Conservation (phyloP, 768 basidiomycete species). For the Auriculariales sp. region DNA sequence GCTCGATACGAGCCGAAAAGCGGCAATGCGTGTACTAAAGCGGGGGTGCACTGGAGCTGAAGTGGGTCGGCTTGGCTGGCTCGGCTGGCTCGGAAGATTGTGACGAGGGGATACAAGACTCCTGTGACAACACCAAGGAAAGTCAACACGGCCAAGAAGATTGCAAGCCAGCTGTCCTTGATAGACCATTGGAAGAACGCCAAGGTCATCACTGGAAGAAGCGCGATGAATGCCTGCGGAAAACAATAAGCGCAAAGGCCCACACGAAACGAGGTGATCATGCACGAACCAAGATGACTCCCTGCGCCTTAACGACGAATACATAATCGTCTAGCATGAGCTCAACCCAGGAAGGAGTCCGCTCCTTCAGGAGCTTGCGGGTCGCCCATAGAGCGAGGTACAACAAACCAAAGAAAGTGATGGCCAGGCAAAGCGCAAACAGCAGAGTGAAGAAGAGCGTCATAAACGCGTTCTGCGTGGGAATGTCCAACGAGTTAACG, state of each 20-base stretch:
- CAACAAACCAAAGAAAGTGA: constrained; percentile 35
- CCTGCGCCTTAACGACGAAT: not conserved
- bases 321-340: not conserved
- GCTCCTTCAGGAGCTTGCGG: not conserved
- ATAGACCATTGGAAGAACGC: constrained; percentile 85
- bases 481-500: constrained; percentile 60
- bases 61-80: constrained; percentile 18
- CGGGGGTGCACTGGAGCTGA: constrained; percentile 39
- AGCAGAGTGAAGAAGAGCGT: constrained; percentile 68
- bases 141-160: constrained; percentile 60
- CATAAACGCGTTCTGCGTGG: constrained; percentile 80
- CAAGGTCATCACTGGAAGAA: constrained; percentile 62
- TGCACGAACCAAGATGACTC: not conserved
- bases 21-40: constrained; percentile 24
- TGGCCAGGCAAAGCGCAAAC: constrained; percentile 46
- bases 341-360: not conserved
- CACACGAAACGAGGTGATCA: constrained; percentile 1
- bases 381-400: constrained; percentile 27
- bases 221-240: constrained; percentile 42
- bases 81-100: constrained; percentile 25
- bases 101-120: constrained; percentile 34
- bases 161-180: constrained; percentile 75
- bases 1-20: constrained; percentile 54
- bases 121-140: constrained; percentile 36
- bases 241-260: not conserved